Conservation (phyloP, 495 filamentous ascomycete species). For the Parathielavia hyrcaniae region DNA sequence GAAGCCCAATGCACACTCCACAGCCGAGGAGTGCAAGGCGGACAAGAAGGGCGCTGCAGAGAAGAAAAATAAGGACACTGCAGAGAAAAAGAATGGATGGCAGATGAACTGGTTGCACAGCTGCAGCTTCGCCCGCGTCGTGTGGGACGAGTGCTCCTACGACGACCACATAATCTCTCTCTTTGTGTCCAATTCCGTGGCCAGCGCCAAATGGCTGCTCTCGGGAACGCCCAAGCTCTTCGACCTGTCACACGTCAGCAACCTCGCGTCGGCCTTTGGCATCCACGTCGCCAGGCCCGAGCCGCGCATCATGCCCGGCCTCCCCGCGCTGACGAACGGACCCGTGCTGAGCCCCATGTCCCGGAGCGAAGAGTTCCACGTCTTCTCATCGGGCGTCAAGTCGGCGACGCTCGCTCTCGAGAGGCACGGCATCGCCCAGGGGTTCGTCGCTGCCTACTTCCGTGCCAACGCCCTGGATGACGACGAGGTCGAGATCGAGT, state of each 20-base stretch:
- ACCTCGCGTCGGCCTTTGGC: slow-evolving; percentile 50
- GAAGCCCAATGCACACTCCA: not conserved
- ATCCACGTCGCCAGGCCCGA: slow-evolving; percentile 41
- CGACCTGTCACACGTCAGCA: slow-evolving; percentile 55
- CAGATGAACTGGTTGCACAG: slow-evolving; percentile 42
- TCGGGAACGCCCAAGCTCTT: slow-evolving; percentile 59
- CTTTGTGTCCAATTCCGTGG: slow-evolving; percentile 38
- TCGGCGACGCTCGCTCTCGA: slow-evolving; percentile 29
- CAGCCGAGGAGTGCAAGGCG: not conserved
- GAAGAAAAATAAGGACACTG: no score
- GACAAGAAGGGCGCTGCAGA: no score
- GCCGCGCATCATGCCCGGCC: slow-evolving; percentile 30
- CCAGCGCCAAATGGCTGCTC: slow-evolving; percentile 57
- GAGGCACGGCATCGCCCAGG: slow-evolving; percentile 27
- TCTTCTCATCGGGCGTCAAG: slow-evolving; percentile 22
- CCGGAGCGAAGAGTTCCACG: slow-evolving; percentile 31
- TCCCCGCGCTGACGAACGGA: slow-evolving; percentile 32
- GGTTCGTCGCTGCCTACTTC: slow-evolving; percentile 31
- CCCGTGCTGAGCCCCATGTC: slow-evolving; percentile 23
- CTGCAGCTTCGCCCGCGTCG: slow-evolving; percentile 55
- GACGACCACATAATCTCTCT: slow-evolving; percentile 25
- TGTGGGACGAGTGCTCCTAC: slow-evolving; percentile 67
- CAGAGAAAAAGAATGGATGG: not conserved
- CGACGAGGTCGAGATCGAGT: not conserved
- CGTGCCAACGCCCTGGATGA: slow-evolving; percentile 29